Percentiles rank a stretch among this genome's conserved stretches.
These are phyloP conservation scores for Boletus reticulatus DNA, from an alignment of 768 basidiomycete species.

Conservation along the genomic window DNA sequence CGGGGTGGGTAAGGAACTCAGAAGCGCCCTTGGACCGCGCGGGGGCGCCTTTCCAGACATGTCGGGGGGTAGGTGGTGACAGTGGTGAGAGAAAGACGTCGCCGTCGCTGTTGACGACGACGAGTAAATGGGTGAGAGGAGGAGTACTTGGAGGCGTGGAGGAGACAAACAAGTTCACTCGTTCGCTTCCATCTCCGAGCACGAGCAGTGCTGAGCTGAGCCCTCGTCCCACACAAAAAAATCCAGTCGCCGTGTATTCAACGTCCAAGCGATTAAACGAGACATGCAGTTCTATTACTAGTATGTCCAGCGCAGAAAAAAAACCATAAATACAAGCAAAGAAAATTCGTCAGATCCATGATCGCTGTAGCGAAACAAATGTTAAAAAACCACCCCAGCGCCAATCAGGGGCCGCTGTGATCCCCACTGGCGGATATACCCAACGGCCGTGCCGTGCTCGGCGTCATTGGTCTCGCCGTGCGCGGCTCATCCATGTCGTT, in stretches of 20 bases:
- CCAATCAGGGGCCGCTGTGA: background rate
- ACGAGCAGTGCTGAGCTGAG: too few relatives aligned
- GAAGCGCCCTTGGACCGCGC: conserved; percentile 67
- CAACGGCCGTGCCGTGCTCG: conserved; percentile 20
- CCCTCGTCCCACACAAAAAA: too few relatives aligned
- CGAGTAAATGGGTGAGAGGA: conserved; percentile 9
- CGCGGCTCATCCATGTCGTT: background rate
- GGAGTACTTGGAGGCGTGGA: conserved; percentile 8
- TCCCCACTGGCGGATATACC: background rate
- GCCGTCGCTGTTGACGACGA: conserved; percentile 28
- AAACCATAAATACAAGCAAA: background rate
- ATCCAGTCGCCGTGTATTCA: too few relatives aligned
- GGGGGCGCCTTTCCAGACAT: conserved; percentile 81
- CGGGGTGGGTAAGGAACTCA: conserved; percentile 42
- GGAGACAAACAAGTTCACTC: conserved; percentile 18
- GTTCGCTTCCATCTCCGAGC: conserved; percentile 14
- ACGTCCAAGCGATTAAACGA: too few relatives aligned
- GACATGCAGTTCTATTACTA: too few relatives aligned
- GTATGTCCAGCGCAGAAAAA: too few relatives aligned
- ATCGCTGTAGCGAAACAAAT: background rate
- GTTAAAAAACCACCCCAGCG: too few relatives aligned
- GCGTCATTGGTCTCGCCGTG: conserved; percentile 17
- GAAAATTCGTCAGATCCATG: background rate
- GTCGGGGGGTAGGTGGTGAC: background rate
- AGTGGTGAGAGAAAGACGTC: background rate